Percentiles rank a stretch among this genome's conserved stretches.
Evolutionary conservation across 1,139 yeast genomes (phyloP).

Genomic region (Yamadazyma diospyri): DNA sequence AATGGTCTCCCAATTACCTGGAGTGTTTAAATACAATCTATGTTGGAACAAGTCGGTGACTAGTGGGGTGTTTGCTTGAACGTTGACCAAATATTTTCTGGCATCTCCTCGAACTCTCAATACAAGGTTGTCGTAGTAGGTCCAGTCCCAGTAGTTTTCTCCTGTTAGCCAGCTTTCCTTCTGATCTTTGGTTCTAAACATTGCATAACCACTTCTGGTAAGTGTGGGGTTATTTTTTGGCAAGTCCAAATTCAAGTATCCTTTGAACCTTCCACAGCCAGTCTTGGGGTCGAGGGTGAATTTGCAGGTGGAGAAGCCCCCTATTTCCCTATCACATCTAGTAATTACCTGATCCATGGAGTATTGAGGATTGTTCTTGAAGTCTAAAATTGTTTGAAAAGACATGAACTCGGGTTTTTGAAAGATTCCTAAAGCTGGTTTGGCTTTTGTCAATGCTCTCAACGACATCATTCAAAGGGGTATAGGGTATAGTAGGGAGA

Average conservation of each 20-base stretch:
- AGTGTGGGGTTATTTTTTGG: slow-evolving; percentile 70
- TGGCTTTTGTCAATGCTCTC: slow-evolving; percentile 41
- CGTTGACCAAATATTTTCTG: slow-evolving; percentile 71
- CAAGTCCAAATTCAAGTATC: slow-evolving; percentile 68
- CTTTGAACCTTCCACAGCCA: slow-evolving; percentile 59
- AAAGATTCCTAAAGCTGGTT: slow-evolving; percentile 36
- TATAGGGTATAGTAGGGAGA: too few relatives aligned
- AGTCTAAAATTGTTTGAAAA: slow-evolving; percentile 50
- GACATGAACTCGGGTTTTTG: slow-evolving; percentile 28
- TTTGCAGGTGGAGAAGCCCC: slow-evolving; percentile 71
- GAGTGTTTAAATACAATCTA: slow-evolving; percentile 65
- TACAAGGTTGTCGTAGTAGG: slow-evolving; percentile 53
- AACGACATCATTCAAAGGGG: slow-evolving; percentile 36
- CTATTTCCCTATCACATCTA: slow-evolving; percentile 70
- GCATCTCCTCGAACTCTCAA: slow-evolving; percentile 73
- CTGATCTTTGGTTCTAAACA: slow-evolving; percentile 76
- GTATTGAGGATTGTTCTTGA: slow-evolving; percentile 42
- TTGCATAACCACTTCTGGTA: slow-evolving; percentile 76
- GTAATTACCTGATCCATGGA: slow-evolving; percentile 48
- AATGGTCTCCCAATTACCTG: slow-evolving; percentile 84
- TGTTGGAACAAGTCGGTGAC: slow-evolving; percentile 83
- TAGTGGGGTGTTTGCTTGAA: slow-evolving; percentile 77
- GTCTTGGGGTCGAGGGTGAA: slow-evolving; percentile 39
- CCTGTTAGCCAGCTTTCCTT: slow-evolving; percentile 47
- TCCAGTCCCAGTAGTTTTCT: slow-evolving; percentile 62